Conservation (phyloP, 176 grass and related monocot genomes). For the Eleusine indica region DNA sequence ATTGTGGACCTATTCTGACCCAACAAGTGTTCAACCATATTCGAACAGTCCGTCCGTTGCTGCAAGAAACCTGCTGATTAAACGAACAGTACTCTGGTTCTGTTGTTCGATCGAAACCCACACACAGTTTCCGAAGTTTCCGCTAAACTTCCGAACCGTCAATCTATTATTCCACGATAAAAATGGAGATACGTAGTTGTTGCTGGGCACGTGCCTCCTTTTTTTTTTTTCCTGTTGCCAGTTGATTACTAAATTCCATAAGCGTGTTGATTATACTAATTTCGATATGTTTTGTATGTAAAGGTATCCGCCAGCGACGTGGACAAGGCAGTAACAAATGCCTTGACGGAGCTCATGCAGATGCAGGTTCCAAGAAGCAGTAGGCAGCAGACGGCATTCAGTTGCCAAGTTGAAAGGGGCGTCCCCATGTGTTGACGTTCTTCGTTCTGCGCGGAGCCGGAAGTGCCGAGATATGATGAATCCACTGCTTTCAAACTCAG, state of each 20-base stretch:
- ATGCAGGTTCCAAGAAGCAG: not conserved
- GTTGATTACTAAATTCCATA: not conserved
- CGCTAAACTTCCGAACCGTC: too few species aligned
- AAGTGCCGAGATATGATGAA: too few species aligned
- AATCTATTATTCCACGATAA: too few species aligned
- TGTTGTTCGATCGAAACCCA: too few species aligned
- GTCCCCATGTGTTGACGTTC: not conserved
- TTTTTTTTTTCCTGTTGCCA: not conserved
- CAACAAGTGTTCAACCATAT: not conserved
- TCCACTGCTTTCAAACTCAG: too few species aligned
- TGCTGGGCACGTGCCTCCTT: too few species aligned
- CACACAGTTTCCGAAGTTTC: too few species aligned
- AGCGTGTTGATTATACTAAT: too few species aligned
- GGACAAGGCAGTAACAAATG: slow-evolving; percentile 36
- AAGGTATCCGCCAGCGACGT: slow-evolving; percentile 24
- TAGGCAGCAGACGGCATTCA: not conserved
- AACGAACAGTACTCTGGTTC: too few species aligned
- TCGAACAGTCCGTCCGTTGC: too few species aligned
- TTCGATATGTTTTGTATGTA: not conserved
- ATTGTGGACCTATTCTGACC: not conserved
- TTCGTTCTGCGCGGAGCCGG: not conserved
- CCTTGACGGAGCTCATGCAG: slow-evolving; percentile 22
- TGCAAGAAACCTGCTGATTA: too few species aligned
- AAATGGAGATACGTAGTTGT: too few species aligned
- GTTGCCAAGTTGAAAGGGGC: slow-evolving; percentile 33